Percentiles rank a stretch among this genome's conserved stretches.
Conservation (phyloP, 2,329 filamentous ascomycete genomes). For the Cryphonectria radicalis region DNA sequence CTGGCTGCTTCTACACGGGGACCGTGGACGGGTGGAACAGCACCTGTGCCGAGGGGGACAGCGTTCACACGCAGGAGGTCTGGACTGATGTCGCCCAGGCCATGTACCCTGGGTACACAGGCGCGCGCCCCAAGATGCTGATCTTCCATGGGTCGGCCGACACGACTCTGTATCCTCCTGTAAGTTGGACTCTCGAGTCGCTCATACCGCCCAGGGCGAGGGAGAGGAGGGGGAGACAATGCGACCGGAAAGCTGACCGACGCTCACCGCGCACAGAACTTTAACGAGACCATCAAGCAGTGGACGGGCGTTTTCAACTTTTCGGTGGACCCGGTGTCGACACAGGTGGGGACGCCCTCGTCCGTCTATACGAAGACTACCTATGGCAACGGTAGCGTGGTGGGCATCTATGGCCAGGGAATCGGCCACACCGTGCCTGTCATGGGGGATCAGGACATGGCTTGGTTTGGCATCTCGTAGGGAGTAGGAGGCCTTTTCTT, state of each 20-base stretch:
- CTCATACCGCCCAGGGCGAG: neutral
- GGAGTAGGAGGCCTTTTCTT: neutral
- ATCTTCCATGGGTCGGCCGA: constrained; percentile 49
- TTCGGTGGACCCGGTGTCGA: constrained; percentile 36
- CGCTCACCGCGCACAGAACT: constrained; percentile 39
- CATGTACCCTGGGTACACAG: constrained; percentile 56
- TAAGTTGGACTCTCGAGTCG: neutral
- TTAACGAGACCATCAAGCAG: constrained; percentile 49
- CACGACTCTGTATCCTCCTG: constrained; percentile 43
- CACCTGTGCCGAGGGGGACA: constrained; percentile 56
- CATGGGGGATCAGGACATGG: constrained; percentile 40
- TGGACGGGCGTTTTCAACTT: constrained; percentile 51
- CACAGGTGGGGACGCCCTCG: constrained; percentile 39
- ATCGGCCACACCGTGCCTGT: constrained; percentile 42
- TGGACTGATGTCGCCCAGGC: constrained; percentile 48
- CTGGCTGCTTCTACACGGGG: constrained; percentile 55
- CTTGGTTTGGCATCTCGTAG: constrained; percentile 40
- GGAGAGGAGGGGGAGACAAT: no score
- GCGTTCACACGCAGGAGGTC: constrained; percentile 44
- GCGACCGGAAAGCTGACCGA: neutral
- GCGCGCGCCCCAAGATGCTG: constrained; percentile 42
- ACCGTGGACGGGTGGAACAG: constrained; percentile 55
- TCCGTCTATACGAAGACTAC: constrained; percentile 44
- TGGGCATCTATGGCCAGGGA: constrained; percentile 41
- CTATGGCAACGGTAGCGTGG: constrained; percentile 39